Base-by-base conservation (phyloP, 2,329 filamentous ascomycete species). In the Incumbomyces lentus region DNA sequence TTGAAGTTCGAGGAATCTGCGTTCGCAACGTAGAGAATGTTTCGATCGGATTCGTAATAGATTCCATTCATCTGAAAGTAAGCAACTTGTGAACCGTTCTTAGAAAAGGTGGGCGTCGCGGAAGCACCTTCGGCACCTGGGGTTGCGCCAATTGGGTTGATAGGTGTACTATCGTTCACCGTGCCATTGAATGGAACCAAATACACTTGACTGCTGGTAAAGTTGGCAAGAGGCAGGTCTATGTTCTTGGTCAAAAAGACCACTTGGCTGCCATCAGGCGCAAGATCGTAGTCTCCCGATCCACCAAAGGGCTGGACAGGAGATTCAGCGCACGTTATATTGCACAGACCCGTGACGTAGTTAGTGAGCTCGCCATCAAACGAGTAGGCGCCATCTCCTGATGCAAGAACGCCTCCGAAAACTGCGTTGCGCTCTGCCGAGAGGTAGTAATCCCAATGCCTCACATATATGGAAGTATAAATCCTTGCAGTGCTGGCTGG, bases 171-270 rank as follows among this genome's bases (percentile, higher is more conserved):
- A 43, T 79, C 72, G 6, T 43, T 39, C 4, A 70, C 64, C 59
- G 83, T 88, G 3, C 72, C 76, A 41, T 71, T 68, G 29, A 88
- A 68, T 0, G 80, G 75, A 3, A 84, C 74, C 39, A 82, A 78
- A 64, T 92, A 94, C 29, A 93, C 74, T 58, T 92, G 84, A 0
- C 82, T 82, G 58, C 89, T 90, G 5, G 87, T 94, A 62, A 84
- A 79, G 47, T 84, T 75, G 33, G 65, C 62, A 30, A 61, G 58
- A 7, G 66, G 64, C 17, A 67, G 47, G 30, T 69, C 64, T 8
- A 66, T 62, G 1, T 65, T 65, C 53, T 68, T 68, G 57, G 64
- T 68, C 56, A 66, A 61, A 55, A 65, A 68, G 6, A 62, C 61
- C 38, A 68, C 65, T 55, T 58, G 62, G 32, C 61, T 58, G 16